These are phyloP conservation scores for Oryza brachyantha DNA, from an alignment of 176 grass and related monocot genomes.

Conservation along the genomic window DNA sequence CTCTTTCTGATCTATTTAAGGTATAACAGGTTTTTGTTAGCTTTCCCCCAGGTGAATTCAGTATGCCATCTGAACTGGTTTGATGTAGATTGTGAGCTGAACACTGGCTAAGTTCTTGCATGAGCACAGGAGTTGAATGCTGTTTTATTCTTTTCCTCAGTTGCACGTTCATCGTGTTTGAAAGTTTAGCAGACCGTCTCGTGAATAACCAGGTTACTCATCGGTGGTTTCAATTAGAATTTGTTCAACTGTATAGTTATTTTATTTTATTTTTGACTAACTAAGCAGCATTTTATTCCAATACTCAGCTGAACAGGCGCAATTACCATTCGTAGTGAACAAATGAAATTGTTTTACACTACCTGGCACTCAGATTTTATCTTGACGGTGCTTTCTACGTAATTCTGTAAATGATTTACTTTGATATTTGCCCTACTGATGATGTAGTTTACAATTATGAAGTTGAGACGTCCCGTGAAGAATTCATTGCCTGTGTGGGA, in stretches of 20 bases:
- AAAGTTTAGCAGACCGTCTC: background rate
- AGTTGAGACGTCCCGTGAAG: no score
- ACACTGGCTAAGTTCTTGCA: conserved; percentile 33
- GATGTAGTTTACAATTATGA: background rate
- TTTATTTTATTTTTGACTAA: background rate
- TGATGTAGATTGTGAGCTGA: conserved; percentile 53
- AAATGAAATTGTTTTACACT: background rate
- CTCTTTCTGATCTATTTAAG: conserved; percentile 66
- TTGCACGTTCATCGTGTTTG: background rate
- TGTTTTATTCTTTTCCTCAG: conserved; percentile 5
- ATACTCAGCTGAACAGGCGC: background rate
- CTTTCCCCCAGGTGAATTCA: conserved; percentile 46
- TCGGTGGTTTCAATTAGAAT: background rate
- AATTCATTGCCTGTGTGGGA: no score
- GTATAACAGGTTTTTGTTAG: conserved; percentile 57
- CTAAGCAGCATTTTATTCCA: background rate
- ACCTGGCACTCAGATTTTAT: background rate
- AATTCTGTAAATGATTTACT: background rate
- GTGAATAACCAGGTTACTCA: background rate
- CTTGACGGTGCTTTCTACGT: background rate
- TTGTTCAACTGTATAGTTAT: background rate
- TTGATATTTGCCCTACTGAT: background rate
- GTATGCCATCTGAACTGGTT: conserved; percentile 47
- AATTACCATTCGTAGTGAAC: background rate
- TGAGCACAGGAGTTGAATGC: conserved; percentile 1